These are phyloP conservation scores for Austroboletus novae-zelandiae DNA, from an alignment of 1,284 basidiomycete species.

Conservation along the genomic window DNA sequence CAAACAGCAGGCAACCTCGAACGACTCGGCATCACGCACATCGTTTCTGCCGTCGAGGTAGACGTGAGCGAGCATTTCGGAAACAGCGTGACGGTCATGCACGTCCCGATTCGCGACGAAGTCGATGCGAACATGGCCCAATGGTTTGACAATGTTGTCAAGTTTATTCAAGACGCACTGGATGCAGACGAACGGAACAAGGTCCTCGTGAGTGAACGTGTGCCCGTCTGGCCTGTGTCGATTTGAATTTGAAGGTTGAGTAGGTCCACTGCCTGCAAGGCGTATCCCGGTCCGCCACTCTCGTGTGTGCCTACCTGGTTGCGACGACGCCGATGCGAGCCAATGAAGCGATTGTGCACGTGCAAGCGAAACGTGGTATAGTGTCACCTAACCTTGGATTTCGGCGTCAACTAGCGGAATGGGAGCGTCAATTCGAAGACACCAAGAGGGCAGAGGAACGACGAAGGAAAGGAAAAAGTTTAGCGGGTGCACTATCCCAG, in stretches of 20 bases:
- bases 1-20: slow-evolving; percentile 43
- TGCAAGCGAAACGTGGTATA: slow-evolving; percentile 54
- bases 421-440: slow-evolving; percentile 36
- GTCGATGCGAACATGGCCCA: slow-evolving; percentile 53
- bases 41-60: slow-evolving; percentile 59
- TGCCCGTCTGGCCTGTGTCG: slow-evolving; percentile 31
- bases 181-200: slow-evolving; percentile 49
- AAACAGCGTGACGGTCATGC: slow-evolving; percentile 44
- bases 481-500: slow-evolving; percentile 13
- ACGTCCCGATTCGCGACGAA: slow-evolving; percentile 56
- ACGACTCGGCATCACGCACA: slow-evolving; percentile 64
- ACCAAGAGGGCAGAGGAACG: slow-evolving; percentile 21
- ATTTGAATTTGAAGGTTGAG: slow-evolving; percentile 1
- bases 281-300: slow-evolving; percentile 75
- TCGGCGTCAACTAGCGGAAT: slow-evolving; percentile 56
- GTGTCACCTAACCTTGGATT: slow-evolving; percentile 69
- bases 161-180: slow-evolving; percentile 60
- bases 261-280: slow-evolving; percentile 81
- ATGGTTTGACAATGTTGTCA: slow-evolving; percentile 60
- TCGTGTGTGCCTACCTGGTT: slow-evolving; percentile 81
- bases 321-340: slow-evolving; percentile 55
- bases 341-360: slow-evolving; percentile 51
- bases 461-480: slow-evolving; percentile 9
- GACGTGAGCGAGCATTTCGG: slow-evolving; percentile 49
- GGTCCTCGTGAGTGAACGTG: slow-evolving; percentile 54